These are phyloP conservation scores for Phytomonas sp. DNA, from an alignment of 208 protist genomes.

Conservation along the genomic window DNA sequence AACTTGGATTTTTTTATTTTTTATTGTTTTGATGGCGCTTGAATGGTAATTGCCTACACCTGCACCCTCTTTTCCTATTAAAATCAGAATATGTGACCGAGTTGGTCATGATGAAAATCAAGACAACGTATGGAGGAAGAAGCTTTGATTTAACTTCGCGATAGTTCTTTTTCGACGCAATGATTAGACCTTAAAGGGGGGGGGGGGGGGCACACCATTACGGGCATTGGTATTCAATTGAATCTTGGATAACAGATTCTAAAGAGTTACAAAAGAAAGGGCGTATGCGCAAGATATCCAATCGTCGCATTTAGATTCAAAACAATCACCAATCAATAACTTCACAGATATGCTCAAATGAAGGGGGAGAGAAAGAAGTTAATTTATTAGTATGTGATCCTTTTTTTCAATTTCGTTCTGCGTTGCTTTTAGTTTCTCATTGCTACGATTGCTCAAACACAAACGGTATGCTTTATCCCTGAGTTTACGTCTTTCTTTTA, in stretches of 20 bases:
- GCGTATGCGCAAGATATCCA: background rate
- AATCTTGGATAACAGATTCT: background rate
- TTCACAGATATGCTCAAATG: background rate
- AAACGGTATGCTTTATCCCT: constrained; percentile 17
- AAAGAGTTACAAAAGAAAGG: background rate
- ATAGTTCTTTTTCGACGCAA: background rate
- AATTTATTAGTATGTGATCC: constrained; percentile 8
- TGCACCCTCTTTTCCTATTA: background rate
- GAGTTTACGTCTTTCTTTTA: constrained; percentile 8
- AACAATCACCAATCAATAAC: background rate
- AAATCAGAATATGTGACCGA: background rate
- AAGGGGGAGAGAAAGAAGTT: background rate
- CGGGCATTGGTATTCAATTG: background rate
- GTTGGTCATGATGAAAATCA: background rate
- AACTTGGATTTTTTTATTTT: background rate
- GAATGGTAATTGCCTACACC: background rate
- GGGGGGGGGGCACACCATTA: background rate
- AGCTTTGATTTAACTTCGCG: background rate
- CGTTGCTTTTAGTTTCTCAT: constrained; percentile 18
- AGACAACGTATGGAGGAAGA: background rate
- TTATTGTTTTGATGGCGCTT: background rate
- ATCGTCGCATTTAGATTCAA: background rate
- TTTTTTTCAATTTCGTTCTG: constrained; percentile 25
- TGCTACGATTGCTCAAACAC: constrained; percentile 19
- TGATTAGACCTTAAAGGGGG: background rate